A percentile compares a stretch with the other conserved stretches of the same genome.
Conservation (phyloP, 257 asterid genomes). For the Gentiana dahurica region DNA sequence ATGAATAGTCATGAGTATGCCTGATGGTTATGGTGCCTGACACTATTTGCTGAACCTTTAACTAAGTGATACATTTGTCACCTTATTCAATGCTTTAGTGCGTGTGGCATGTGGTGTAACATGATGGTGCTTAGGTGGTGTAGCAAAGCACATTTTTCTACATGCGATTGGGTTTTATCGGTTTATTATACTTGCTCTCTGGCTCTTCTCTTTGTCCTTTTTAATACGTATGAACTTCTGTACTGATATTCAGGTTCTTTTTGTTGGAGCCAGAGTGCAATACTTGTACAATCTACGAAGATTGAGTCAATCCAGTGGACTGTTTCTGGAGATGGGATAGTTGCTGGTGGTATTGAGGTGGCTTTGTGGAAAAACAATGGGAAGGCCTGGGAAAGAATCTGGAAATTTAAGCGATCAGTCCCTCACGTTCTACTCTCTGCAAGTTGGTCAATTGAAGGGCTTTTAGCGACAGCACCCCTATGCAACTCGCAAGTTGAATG, state of each 20-base stretch:
- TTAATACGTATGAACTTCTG: slow-evolving; percentile 46
- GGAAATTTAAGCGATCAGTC: slow-evolving; percentile 66
- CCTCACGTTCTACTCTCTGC: slow-evolving; percentile 76
- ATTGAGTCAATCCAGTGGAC: slow-evolving; percentile 87
- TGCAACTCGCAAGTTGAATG: slow-evolving; percentile 23
- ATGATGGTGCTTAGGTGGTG: not conserved
- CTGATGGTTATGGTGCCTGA: no score
- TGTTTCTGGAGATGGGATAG: slow-evolving; percentile 87
- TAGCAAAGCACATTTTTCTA: not conserved
- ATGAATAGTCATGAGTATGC: no score
- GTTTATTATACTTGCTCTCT: slow-evolving; percentile 2
- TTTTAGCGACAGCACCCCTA: slow-evolving; percentile 74
- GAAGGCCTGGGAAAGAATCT: slow-evolving; percentile 75
- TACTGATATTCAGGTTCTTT: slow-evolving; percentile 99
- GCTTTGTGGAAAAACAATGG: slow-evolving; percentile 74
- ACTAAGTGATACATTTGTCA: no score
- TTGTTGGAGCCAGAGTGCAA: slow-evolving; percentile 98
- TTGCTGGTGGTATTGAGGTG: slow-evolving; percentile 77
- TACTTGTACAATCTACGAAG: slow-evolving; percentile 57
- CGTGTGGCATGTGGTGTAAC: no score
- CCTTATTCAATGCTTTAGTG: not conserved
- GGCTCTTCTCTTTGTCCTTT: slow-evolving; percentile 10
- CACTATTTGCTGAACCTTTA: no score
- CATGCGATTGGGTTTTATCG: not conserved
- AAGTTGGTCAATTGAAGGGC: slow-evolving; percentile 64